Conservation (phyloP, 2,329 filamentous ascomycete species). For the Metarhizium humberi region DNA sequence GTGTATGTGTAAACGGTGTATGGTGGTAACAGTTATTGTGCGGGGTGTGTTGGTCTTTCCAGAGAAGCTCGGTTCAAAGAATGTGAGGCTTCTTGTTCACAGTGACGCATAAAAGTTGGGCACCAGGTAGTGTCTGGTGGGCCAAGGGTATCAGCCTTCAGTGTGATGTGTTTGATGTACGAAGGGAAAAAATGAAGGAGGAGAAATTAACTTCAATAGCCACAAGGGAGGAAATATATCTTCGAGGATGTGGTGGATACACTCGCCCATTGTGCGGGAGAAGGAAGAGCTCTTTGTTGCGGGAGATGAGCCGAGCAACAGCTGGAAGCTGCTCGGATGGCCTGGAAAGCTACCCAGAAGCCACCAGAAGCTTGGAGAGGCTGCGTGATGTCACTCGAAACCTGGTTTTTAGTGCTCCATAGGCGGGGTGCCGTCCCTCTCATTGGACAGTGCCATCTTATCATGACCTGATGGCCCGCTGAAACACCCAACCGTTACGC, state of each 20-base stretch:
- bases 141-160: background rate
- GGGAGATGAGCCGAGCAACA: slow-evolving; percentile 4
- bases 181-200: background rate
- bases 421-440: slow-evolving; percentile 13
- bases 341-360: slow-evolving; percentile 20
- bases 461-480: slow-evolving; percentile 15
- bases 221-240: slow-evolving; percentile 3
- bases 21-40: background rate
- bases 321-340: slow-evolving; percentile 11
- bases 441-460: slow-evolving; percentile 16
- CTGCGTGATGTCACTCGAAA: slow-evolving; percentile 25
- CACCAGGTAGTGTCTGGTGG: background rate
- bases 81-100: background rate
- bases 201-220: background rate
- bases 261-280: background rate
- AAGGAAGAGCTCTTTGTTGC: background rate
- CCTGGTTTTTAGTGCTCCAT: background rate
- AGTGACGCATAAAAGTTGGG: background rate
- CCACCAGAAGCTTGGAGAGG: slow-evolving; percentile 21
- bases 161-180: background rate
- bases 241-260: background rate
- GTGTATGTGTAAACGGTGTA: background rate
- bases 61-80: background rate
- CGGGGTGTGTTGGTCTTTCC: background rate
- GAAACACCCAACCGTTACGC: background rate